These are phyloP conservation scores for Penicillium parvum DNA, from an alignment of 495 filamentous ascomycete species.

Conservation along the genomic window DNA sequence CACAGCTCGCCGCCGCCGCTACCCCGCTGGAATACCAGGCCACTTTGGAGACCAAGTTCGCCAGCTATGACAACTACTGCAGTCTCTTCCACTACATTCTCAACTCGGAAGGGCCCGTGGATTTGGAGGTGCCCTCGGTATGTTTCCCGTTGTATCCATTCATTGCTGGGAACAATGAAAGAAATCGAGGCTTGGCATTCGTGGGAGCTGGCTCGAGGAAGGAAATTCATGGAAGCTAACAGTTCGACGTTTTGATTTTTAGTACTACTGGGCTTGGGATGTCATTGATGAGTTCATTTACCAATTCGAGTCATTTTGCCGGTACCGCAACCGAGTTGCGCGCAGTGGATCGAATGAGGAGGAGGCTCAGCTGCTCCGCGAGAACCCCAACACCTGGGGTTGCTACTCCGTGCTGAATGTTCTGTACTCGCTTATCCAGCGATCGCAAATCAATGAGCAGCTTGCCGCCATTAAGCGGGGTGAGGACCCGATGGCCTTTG, in stretches of 20 bases:
- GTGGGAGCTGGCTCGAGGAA: slow-evolving; percentile 1
- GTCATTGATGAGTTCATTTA: slow-evolving; percentile 99
- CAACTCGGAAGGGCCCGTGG: slow-evolving; percentile 96
- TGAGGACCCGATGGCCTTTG: slow-evolving; percentile 77
- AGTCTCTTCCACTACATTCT: slow-evolving; percentile 97
- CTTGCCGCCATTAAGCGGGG: slow-evolving; percentile 88
- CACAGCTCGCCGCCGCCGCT: slow-evolving; percentile 81
- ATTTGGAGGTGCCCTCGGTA: slow-evolving; percentile 92
- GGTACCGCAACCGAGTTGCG: slow-evolving; percentile 87
- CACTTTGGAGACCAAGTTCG: slow-evolving; percentile 89
- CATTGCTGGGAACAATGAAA: slow-evolving; percentile 9
- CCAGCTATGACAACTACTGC: slow-evolving; percentile 99
- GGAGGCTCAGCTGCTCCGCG: slow-evolving; percentile 83
- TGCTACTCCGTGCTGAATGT: slow-evolving; percentile 99
- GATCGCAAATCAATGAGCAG: slow-evolving; percentile 96
- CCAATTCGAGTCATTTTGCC: slow-evolving; percentile 99
- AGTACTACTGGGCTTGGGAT: slow-evolving; percentile 99
- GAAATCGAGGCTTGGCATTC: slow-evolving; percentile 15
- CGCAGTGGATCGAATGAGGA: slow-evolving; percentile 80
- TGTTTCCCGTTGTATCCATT: slow-evolving; percentile 29
- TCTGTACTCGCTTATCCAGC: slow-evolving; percentile 96
- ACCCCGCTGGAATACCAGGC: slow-evolving; percentile 94
- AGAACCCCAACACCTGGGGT: slow-evolving; percentile 98
- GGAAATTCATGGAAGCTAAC: slow-evolving; percentile 8
- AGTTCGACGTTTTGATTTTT: slow-evolving; percentile 13